Conservation (phyloP, 768 basidiomycete genomes). For the Mycena latifolia region DNA sequence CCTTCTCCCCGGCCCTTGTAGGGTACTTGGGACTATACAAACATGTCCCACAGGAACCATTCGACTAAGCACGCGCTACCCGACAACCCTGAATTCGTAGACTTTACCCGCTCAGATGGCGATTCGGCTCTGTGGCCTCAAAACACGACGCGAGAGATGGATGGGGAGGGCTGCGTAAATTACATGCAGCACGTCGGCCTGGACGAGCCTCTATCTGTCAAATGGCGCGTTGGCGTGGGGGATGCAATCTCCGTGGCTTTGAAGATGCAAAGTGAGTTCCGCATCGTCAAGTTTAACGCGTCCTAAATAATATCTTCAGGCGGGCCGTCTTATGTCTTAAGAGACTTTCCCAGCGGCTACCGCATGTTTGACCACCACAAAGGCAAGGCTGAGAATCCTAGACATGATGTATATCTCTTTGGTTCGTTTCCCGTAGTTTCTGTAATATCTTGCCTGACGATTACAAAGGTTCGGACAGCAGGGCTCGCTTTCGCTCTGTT, state of each 20-base stretch:
- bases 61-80: slow-evolving; percentile 56
- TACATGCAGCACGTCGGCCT: slow-evolving; percentile 69
- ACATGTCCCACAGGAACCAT: slow-evolving; percentile 31
- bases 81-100: slow-evolving; percentile 64
- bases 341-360: slow-evolving; percentile 76
- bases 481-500: slow-evolving; percentile 77
- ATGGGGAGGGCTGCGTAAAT: slow-evolving; percentile 76
- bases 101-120: slow-evolving; percentile 76
- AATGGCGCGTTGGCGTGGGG: slow-evolving; percentile 67
- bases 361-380: slow-evolving; percentile 82
- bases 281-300: neutral
- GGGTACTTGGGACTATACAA: too few relatives aligned
- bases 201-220: slow-evolving; percentile 63
- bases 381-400: slow-evolving; percentile 62
- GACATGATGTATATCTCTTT: slow-evolving; percentile 84
- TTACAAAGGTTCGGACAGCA: slow-evolving; percentile 54
- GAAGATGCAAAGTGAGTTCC: slow-evolving; percentile 62
- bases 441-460: neutral
- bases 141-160: slow-evolving; percentile 65
- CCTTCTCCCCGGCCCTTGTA: too few relatives aligned
- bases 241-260: slow-evolving; percentile 57
- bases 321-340: slow-evolving; percentile 70
- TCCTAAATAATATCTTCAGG: slow-evolving; percentile 47
- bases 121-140: slow-evolving; percentile 64
- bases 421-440: slow-evolving; percentile 56